Conservation (phyloP, 139 green algal genomes). For the Ettlia oleoabundans region DNA sequence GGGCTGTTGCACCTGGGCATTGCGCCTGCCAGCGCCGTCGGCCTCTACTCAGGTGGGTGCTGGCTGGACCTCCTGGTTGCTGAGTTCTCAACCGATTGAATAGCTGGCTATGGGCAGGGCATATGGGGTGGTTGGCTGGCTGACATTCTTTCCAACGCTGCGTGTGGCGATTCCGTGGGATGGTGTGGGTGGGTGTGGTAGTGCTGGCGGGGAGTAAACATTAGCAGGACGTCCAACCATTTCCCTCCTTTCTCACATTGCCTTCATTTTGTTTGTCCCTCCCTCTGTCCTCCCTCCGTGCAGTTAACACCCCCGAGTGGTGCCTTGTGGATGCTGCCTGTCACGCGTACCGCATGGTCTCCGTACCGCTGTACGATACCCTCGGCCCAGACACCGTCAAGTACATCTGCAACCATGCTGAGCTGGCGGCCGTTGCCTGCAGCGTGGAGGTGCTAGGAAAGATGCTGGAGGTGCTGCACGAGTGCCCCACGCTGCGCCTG, state of each 20-base stretch:
- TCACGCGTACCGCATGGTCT: conserved; percentile 87
- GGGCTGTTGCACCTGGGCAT: conserved; percentile 89
- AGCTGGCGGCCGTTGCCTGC: conserved; percentile 84
- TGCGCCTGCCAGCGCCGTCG: conserved; percentile 68
- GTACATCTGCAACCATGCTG: conserved; percentile 96
- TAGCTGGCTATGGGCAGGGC: no score
- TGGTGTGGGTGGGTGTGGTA: not conserved
- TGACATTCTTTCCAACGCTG: no score
- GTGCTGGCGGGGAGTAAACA: no score
- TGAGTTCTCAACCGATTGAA: no score
- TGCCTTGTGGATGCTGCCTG: conserved; percentile 86
- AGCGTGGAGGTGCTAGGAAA: conserved; percentile 70
- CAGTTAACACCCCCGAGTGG: conserved; percentile 80
- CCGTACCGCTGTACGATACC: conserved; percentile 98
- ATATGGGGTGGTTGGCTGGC: no score
- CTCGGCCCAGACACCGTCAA: conserved; percentile 92
- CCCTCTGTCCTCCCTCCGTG: not conserved
- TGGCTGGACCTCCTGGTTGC: not conserved
- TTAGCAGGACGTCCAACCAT: no score
- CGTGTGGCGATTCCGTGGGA: no score
- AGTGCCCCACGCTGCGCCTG: conserved; percentile 80
- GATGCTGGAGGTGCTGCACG: conserved; percentile 73
- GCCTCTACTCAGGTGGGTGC: conserved; percentile 86
- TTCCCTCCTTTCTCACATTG: no score
- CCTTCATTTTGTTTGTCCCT: not conserved